phyloP scores from a whole-genome alignment of 129 eudicot genomes.

The Centrapalus pauciflorus region DNA sequence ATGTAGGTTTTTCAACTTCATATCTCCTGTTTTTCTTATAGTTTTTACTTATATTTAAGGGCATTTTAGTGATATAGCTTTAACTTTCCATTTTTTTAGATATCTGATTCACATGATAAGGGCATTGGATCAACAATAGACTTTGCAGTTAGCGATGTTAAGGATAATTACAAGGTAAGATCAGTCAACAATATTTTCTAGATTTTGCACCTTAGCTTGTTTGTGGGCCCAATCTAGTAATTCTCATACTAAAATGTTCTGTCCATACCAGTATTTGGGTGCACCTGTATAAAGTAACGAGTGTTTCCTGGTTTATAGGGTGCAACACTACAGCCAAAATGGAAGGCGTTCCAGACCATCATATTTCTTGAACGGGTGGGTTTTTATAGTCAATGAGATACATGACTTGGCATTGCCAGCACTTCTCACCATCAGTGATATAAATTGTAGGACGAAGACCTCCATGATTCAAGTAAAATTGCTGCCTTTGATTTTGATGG shows the following conservation, averaged over 20 bases:
- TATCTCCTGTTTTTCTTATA: conserved; percentile 2
- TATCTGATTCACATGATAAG: conserved; percentile 26
- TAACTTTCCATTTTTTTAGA: conserved; percentile 26
- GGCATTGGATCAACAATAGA: conserved; percentile 30
- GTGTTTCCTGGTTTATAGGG: conserved; percentile 39
- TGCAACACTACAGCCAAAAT: conserved; percentile 57
- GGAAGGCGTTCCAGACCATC: conserved; percentile 88
- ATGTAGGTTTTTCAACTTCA: not conserved
- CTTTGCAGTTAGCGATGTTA: conserved; percentile 48
- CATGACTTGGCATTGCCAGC: not conserved
- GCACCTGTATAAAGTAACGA: not conserved
- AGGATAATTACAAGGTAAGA: conserved; percentile 63
- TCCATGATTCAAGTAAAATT: conserved; percentile 67
- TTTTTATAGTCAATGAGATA: not conserved
- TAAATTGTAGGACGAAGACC: conserved; percentile 69
- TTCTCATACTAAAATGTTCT: not conserved
- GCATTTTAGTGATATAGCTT: not conserved
- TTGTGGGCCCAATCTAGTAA: too few species aligned
- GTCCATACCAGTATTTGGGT: not conserved
- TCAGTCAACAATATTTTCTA: not conserved
- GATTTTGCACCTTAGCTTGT: not conserved
- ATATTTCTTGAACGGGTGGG: conserved; percentile 80
- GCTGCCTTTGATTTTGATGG: conserved; percentile 99
- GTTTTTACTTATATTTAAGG: not conserved
- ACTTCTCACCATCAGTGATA: conserved; percentile 7